Evolutionary conservation across 176 grass and related monocot species (phyloP).

Genomic region (Aechmea fasciata): DNA sequence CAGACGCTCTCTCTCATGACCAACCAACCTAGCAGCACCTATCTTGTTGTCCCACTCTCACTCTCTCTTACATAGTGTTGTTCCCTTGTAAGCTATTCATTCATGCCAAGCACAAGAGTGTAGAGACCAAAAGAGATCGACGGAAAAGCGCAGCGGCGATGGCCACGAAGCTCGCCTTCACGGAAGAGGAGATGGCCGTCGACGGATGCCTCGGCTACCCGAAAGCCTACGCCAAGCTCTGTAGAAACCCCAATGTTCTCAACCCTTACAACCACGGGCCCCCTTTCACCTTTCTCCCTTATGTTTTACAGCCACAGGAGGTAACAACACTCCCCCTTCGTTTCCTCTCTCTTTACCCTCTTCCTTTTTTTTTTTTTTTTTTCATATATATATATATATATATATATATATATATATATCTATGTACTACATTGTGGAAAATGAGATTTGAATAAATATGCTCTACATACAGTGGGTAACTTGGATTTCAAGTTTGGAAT

Average conservation of each 20-base stretch:
- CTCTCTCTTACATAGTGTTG: too few relatives aligned
- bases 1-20: neutral
- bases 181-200: constrained; percentile 70
- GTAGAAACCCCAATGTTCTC: constrained; percentile 31
- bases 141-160: neutral
- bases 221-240: constrained; percentile 77
- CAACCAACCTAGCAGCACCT: neutral
- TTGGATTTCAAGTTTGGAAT: neutral
- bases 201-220: constrained; percentile 68
- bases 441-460: neutral
- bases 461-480: neutral
- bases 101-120: neutral
- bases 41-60: neutral
- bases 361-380: too few relatives aligned
- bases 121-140: neutral
- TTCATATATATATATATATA: too few relatives aligned
- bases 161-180: constrained; percentile 34
- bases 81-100: too few relatives aligned
- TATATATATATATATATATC: too few relatives aligned
- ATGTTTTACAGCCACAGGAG: constrained; percentile 80
- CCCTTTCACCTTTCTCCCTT: constrained; percentile 70
- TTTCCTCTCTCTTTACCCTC: neutral
- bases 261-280: constrained; percentile 58
- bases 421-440: too few relatives aligned
- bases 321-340: constrained; percentile 4